A percentile compares a stretch with the other conserved stretches of the same genome.
phyloP scores from a whole-genome alignment of 345 rosid genomes.

The Cochlearia excelsa region DNA sequence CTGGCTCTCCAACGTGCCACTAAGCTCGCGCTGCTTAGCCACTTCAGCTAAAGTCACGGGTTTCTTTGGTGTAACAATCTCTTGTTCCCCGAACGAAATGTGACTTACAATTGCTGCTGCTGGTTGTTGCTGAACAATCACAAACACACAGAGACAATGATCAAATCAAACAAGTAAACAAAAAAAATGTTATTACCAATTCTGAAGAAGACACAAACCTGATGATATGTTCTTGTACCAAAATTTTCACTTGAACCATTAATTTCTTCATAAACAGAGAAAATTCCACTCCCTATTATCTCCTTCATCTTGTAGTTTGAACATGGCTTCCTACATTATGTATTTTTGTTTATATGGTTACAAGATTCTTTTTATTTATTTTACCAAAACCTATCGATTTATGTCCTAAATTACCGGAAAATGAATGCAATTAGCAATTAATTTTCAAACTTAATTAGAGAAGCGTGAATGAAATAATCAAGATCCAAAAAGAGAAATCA shows the following conservation, averaged over 20 bases:
- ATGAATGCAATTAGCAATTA: too few species aligned
- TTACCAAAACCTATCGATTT: background rate
- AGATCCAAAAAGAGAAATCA: too few species aligned
- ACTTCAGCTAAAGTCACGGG: conserved; percentile 74
- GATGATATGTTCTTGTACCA: conserved; percentile 74
- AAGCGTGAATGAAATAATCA: too few species aligned
- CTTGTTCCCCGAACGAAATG: conserved; percentile 85
- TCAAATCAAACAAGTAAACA: background rate
- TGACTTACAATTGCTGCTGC: conserved; percentile 75
- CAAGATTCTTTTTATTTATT: background rate
- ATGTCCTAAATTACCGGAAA: too few species aligned
- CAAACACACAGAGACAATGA: conserved; percentile 8
- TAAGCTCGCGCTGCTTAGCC: conserved; percentile 90
- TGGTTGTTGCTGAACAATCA: conserved; percentile 63
- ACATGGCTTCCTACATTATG: conserved; percentile 70
- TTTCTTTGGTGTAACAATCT: conserved; percentile 63
- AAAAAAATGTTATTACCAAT: too few species aligned
- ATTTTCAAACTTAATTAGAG: too few species aligned
- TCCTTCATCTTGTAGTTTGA: conserved; percentile 91
- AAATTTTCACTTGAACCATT: conserved; percentile 44
- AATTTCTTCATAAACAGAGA: conserved; percentile 57
- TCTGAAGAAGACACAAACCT: conserved; percentile 43
- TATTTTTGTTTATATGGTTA: too few species aligned
- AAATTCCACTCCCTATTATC: conserved; percentile 91
- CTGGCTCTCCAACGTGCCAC: conserved; percentile 67